Evolutionary conservation across 345 rosid species (phyloP), one percentile per base, ranked within the genome.

Genomic region (Camelina sativa): DNA sequence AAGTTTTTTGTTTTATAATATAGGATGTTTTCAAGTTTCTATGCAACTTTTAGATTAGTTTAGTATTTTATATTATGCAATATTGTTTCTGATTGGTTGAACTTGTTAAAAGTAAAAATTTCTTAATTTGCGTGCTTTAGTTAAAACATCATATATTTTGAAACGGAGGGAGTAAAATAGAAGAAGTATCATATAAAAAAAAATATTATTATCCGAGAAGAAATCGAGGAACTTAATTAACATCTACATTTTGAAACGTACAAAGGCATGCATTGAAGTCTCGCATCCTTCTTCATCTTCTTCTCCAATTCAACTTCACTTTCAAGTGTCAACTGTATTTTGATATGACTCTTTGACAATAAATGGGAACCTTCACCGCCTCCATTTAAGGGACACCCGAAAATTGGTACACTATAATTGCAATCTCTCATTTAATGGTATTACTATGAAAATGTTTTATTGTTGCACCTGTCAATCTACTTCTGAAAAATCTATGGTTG

Each of bases 321-420:
- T 51, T 46, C 69, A 73, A 64, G 65, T 64, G 65, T 44, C 69
- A 73, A 64, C 71, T 64, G 71, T 64, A 65, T 73, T 55, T 44
- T 20, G 55, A 43, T 32, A 11, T 54, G 71, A 53, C 70, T 73
- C 56, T 46, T 65, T 12, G 37, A 65, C 77, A 73, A 55, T 73
- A 44, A 73, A 72, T 73, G 71, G 65, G 58, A 65, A 56, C 71
- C 71, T 73, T 73, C 77, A 73, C 77, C 77, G 57, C 65, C 65
- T 73, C 77, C 71, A 73, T 65, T 73, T 73, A 73, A 65, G 77
- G 22, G 65, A 64, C 65, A 73, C 64, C 77, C 71, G 57, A 55
- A 62, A 73, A 55, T 70, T 64, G 77, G 77, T 73, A 65, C 71
- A 65, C 6, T 73, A 25, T 46, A 65, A 55, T 65, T 34, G 8